Percentiles rank a stretch among this genome's conserved stretches.
phyloP scores from a whole-genome alignment of 441 rosid genomes.

The Pelargonium fulgidum region DNA sequence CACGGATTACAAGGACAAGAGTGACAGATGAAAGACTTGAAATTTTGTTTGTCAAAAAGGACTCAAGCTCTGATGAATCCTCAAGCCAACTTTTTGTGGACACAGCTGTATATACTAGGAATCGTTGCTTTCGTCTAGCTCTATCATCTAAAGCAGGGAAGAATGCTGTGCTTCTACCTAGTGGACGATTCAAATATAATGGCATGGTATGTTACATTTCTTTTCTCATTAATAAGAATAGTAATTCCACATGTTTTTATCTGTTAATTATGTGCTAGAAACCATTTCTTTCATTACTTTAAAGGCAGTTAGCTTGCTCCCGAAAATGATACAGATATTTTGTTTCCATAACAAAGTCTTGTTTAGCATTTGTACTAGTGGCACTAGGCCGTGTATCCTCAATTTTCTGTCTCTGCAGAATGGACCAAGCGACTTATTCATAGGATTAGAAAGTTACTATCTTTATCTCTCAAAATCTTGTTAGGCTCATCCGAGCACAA shows the following conservation, averaged over 20 bases:
- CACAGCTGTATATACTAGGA: constrained; percentile 85
- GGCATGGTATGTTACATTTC: constrained; percentile 55
- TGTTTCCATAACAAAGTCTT: neutral
- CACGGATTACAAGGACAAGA: constrained; percentile 45
- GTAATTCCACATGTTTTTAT: neutral
- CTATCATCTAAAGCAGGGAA: constrained; percentile 94
- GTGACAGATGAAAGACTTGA: constrained; percentile 46
- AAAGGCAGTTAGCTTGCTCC: too few species aligned
- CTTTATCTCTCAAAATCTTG: too few species aligned
- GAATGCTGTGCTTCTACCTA: constrained; percentile 68
- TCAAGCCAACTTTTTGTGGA: constrained; percentile 67
- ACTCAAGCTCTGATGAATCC: constrained; percentile 39
- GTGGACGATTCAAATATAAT: constrained; percentile 70
- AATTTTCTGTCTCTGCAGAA: too few species aligned
- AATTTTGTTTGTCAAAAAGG: constrained; percentile 63
- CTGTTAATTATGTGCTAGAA: neutral
- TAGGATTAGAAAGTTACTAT: neutral
- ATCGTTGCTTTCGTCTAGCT: constrained; percentile 88
- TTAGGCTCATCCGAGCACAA: too few species aligned
- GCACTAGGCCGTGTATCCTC: too few species aligned
- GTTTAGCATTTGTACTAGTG: neutral
- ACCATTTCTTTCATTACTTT: too few species aligned
- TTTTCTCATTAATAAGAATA: neutral
- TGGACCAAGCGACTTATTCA: neutral
- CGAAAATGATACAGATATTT: neutral